phyloP scores from a whole-genome alignment of 257 asterid genomes.

The Linaria vulgaris region DNA sequence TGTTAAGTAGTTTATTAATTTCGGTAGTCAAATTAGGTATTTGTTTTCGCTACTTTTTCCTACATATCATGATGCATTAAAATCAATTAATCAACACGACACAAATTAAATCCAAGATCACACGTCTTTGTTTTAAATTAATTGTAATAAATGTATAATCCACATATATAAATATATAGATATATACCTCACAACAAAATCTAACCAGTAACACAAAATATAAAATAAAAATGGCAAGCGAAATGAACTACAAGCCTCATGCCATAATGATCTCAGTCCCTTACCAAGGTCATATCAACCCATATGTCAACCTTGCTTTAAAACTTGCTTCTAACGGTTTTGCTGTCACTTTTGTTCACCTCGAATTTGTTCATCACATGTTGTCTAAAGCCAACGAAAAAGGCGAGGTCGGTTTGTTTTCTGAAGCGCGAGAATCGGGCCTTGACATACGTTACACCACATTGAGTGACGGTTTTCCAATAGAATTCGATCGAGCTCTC shows the following conservation, averaged over 20 bases:
- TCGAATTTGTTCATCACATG: slow-evolving; percentile 44
- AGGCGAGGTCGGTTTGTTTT: slow-evolving; percentile 17
- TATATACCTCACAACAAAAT: too few species aligned
- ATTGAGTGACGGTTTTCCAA: slow-evolving; percentile 36
- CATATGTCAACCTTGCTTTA: slow-evolving; percentile 46
- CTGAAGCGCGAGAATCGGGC: slow-evolving; percentile 23
- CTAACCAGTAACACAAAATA: too few species aligned
- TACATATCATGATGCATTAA: too few species aligned
- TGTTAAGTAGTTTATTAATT: too few species aligned
- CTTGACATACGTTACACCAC: slow-evolving; percentile 39
- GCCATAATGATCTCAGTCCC: slow-evolving; percentile 61
- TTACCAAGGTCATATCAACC: slow-evolving; percentile 66
- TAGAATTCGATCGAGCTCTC: slow-evolving; percentile 28
- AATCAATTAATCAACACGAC: too few species aligned
- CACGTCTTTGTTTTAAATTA: too few species aligned
- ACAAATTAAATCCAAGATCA: too few species aligned
- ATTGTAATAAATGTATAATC: too few species aligned
- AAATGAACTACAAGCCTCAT: slow-evolving; percentile 32
- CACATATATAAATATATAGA: too few species aligned
- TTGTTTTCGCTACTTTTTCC: too few species aligned
- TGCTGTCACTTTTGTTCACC: slow-evolving; percentile 49
- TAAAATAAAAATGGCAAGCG: slow-evolving; percentile 17
- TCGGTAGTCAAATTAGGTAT: too few species aligned
- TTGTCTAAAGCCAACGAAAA: slow-evolving; percentile 30
- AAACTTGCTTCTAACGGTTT: slow-evolving; percentile 62